Percentiles rank a stretch among this genome's conserved stretches.
Conservation (phyloP, 768 basidiomycete genomes). For the Pulveroboletus ravenelii region DNA sequence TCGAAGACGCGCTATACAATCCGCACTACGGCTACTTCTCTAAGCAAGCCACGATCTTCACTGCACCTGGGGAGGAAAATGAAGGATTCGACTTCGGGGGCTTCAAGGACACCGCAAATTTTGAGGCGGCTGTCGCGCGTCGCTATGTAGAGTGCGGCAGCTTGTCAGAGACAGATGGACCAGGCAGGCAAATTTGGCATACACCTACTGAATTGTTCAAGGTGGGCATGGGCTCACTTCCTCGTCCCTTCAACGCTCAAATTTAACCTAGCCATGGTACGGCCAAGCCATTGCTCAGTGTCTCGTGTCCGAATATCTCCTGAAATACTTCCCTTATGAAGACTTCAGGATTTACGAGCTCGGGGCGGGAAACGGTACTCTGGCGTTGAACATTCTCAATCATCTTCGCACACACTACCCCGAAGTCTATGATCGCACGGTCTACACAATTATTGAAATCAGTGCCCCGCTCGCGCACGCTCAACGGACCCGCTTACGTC, state of each 20-base stretch:
- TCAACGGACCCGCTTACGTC: slow-evolving; percentile 64
- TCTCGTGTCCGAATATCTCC: slow-evolving; percentile 85
- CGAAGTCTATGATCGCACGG: slow-evolving; percentile 89
- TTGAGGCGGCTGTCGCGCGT: slow-evolving; percentile 74
- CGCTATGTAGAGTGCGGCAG: slow-evolving; percentile 71
- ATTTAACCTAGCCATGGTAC: slow-evolving; percentile 74
- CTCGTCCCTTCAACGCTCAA: slow-evolving; percentile 4
- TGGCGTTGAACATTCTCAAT: slow-evolving; percentile 84
- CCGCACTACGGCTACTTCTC: slow-evolving; percentile 97
- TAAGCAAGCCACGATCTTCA: slow-evolving; percentile 87
- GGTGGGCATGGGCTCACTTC: slow-evolving; percentile 38
- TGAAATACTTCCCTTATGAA: slow-evolving; percentile 94
- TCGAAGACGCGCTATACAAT: slow-evolving; percentile 96
- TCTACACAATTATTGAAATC: slow-evolving; percentile 95
- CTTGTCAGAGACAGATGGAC: slow-evolving; percentile 53
- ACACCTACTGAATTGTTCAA: slow-evolving; percentile 98
- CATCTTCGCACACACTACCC: slow-evolving; percentile 74
- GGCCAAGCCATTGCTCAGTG: slow-evolving; percentile 87
- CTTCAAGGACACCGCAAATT: slow-evolving; percentile 66
- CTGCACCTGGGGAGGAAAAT: slow-evolving; percentile 42
- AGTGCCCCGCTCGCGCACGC: slow-evolving; percentile 68
- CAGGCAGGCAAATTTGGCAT: slow-evolving; percentile 94
- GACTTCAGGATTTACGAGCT: slow-evolving; percentile 96
- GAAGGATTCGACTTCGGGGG: slow-evolving; percentile 60
- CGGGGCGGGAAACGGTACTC: slow-evolving; percentile 95